phyloP scores from a whole-genome alignment of 75 land plant species.

The Selaginella moellendorffii region DNA sequence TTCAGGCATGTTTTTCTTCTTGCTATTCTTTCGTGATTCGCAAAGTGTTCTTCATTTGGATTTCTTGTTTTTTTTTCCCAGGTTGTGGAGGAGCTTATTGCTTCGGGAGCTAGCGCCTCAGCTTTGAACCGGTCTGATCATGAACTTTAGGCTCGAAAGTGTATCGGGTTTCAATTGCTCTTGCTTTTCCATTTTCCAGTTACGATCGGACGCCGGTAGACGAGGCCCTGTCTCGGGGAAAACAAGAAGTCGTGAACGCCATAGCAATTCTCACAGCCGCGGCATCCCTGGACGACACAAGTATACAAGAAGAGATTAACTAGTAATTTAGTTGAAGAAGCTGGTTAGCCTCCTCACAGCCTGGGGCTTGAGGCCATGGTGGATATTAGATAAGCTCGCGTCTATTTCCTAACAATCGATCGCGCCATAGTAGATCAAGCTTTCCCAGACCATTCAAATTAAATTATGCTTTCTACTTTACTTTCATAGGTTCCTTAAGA shows the following conservation, averaged over 20 bases:
- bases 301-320: not conserved
- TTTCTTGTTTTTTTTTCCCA: too few relatives aligned
- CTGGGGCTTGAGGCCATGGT: too few relatives aligned
- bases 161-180: not conserved
- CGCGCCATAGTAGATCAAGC: too few relatives aligned
- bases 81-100: conserved; percentile 58
- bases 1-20: conserved; percentile 37
- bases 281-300: conserved; percentile 23
- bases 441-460: too few relatives aligned
- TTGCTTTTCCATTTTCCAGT: conserved; percentile 20
- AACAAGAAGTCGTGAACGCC: conserved; percentile 61
- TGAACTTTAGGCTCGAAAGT: not conserved
- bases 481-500: too few relatives aligned
- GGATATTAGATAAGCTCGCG: too few relatives aligned
- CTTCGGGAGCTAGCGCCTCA: conserved; percentile 50
- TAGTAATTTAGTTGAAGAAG: not conserved
- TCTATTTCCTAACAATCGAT: too few relatives aligned
- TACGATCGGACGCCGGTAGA: conserved; percentile 83
- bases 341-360: too few relatives aligned
- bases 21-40: not conserved
- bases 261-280: conserved; percentile 37
- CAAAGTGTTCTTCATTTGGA: not conserved
- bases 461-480: too few relatives aligned
- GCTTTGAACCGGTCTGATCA: conserved; percentile 44
- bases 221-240: conserved; percentile 58